Evolutionary conservation across 805 yeast species (phyloP).

Genomic region (Candida khao-thaluensis): DNA sequence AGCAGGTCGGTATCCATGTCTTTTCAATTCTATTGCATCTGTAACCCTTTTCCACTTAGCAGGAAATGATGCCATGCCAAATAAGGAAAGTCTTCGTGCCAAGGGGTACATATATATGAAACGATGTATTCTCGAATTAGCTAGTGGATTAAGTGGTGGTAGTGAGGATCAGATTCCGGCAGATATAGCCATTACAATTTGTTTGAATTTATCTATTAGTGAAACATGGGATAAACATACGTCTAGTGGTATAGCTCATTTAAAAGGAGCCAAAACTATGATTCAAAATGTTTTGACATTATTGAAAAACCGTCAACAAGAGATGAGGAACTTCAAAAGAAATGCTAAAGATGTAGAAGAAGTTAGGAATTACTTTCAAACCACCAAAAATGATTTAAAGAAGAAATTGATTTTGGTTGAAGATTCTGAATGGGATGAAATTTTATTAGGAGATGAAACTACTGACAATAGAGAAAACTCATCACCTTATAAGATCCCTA

Average conservation of each 20-base stretch:
- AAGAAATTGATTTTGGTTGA: conserved; percentile 30
- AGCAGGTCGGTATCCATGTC: conserved; percentile 53
- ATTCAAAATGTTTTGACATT: conserved; percentile 45
- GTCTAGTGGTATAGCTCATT: conserved; percentile 66
- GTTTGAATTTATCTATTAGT: conserved; percentile 60
- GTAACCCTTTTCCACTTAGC: conserved; percentile 63
- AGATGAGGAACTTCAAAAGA: conserved; percentile 13
- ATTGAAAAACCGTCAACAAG: conserved; percentile 24
- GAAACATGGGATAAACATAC: conserved; percentile 71
- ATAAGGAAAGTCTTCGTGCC: conserved; percentile 43
- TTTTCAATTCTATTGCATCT: conserved; percentile 62
- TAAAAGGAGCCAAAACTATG: conserved; percentile 65
- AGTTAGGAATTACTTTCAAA: conserved; percentile 5
- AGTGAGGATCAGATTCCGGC: conserved; percentile 43
- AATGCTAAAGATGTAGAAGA: conserved; percentile 13
- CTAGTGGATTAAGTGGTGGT: conserved; percentile 50
- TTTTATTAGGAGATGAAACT: conserved; percentile 18
- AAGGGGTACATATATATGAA: conserved; percentile 60
- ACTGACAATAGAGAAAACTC: conserved; percentile 1
- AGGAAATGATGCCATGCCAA: conserved; percentile 34
- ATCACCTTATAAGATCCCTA: conserved; percentile 29
- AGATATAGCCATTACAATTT: conserved; percentile 65
- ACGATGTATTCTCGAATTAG: conserved; percentile 56
- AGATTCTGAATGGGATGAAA: conserved; percentile 32
- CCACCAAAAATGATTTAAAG: conserved; percentile 15